phyloP scores from a whole-genome alignment of 192 early-diverging fungal genomes.

The Coemansia furcata region DNA sequence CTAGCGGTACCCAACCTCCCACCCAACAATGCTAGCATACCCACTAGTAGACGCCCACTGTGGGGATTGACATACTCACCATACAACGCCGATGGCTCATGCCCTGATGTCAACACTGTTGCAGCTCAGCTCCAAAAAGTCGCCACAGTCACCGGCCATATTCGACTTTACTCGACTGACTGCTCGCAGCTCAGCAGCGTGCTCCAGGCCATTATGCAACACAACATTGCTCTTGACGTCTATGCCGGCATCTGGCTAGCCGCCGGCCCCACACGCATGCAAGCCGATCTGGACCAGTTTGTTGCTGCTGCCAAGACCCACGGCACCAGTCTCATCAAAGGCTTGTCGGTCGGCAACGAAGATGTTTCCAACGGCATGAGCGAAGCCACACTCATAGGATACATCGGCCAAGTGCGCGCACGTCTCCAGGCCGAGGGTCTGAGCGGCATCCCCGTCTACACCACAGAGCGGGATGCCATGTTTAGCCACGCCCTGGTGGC shows the following conservation, averaged over 20 bases:
- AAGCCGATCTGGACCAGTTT: constrained; percentile 42
- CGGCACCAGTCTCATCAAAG: constrained; percentile 31
- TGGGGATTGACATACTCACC: constrained; percentile 52
- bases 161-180: constrained; percentile 53
- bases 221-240: constrained; percentile 30
- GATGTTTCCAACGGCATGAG: constrained; percentile 41
- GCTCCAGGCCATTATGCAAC: constrained; percentile 28
- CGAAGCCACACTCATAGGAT: constrained; percentile 36
- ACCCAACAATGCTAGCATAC: not conserved
- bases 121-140: constrained; percentile 33
- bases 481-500: constrained; percentile 28
- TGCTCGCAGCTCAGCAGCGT: constrained; percentile 44
- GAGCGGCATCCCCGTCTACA: constrained; percentile 41
- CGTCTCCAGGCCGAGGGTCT: constrained; percentile 42
- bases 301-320: constrained; percentile 36
- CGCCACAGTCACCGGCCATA: constrained; percentile 27
- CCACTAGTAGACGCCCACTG: constrained; percentile 2
- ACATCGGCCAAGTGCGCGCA: constrained; percentile 44
- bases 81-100: constrained; percentile 48
- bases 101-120: constrained; percentile 29
- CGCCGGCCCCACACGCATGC: constrained; percentile 26
- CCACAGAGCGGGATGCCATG: constrained; percentile 39
- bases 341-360: constrained; percentile 50
- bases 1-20: not conserved
- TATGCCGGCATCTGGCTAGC: constrained; percentile 48